These are phyloP conservation scores for Hawksworthiomyces lignivorus DNA, from an alignment of 2,329 filamentous ascomycete genomes.

Conservation along the genomic window DNA sequence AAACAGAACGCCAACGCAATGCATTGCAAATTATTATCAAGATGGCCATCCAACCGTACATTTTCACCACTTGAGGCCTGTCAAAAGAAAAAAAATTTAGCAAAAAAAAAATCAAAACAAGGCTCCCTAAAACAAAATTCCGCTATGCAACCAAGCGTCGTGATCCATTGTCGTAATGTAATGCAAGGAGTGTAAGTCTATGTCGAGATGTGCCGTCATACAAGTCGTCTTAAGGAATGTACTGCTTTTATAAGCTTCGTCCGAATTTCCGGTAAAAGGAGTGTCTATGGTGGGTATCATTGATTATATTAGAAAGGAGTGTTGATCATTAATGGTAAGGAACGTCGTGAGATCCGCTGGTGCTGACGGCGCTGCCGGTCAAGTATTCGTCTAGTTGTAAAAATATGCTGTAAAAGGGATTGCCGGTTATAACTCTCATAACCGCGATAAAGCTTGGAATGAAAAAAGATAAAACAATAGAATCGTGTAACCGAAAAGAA, in stretches of 20 bases:
- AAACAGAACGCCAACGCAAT: conserved; percentile 14
- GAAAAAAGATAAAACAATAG: conserved; percentile 18
- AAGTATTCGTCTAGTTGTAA: conserved; percentile 8
- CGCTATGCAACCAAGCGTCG: conserved; percentile 49
- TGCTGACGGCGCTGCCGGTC: conserved; percentile 18
- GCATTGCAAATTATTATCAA: conserved; percentile 3
- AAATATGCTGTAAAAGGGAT: conserved; percentile 14
- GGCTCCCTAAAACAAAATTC: conserved; percentile 9
- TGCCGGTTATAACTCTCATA: conserved; percentile 12
- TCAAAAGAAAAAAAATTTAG: conserved; percentile 7
- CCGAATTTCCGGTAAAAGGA: conserved; percentile 27
- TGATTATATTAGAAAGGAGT: conserved; percentile 24
- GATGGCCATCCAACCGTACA: background rate
- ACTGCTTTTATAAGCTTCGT: conserved; percentile 25
- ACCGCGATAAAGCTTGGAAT: too few relatives aligned
- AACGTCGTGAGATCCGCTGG: conserved; percentile 25
- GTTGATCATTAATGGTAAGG: conserved; percentile 19
- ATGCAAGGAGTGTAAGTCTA: conserved; percentile 37
- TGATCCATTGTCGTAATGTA: conserved; percentile 26
- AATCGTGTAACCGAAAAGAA: conserved; percentile 6
- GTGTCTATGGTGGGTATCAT: conserved; percentile 39
- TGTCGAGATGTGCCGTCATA: conserved; percentile 28
- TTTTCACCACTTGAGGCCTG: background rate
- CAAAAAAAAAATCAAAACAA: conserved; percentile 1
- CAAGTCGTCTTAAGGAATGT: conserved; percentile 21